phyloP scores from a whole-genome alignment of 2,329 filamentous ascomycete species.

The Didymella sp. region DNA sequence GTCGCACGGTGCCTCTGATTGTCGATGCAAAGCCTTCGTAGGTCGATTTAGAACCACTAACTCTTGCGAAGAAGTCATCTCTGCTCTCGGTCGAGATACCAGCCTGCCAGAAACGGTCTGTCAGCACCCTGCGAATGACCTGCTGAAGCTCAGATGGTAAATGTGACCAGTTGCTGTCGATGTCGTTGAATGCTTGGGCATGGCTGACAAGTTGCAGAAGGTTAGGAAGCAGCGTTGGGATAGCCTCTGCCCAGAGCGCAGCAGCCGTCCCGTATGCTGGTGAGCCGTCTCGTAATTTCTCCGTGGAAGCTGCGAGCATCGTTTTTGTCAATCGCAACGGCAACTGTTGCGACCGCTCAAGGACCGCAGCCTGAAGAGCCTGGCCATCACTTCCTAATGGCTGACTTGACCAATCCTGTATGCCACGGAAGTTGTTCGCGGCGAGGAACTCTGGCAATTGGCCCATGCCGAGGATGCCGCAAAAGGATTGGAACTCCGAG shows the following conservation, averaged over 20 bases:
- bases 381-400: constrained; percentile 80
- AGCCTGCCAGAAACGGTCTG: constrained; percentile 97
- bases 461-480: constrained; percentile 77
- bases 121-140: constrained; percentile 82
- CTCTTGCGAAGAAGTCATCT: constrained; percentile 93
- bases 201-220: constrained; percentile 85
- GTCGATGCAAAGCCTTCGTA: constrained; percentile 94
- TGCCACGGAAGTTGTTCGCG: constrained; percentile 72
- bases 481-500: constrained; percentile 80
- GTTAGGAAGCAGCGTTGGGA: constrained; percentile 83
- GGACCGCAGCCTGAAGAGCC: constrained; percentile 77
- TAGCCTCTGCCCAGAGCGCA: constrained; percentile 82
- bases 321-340: constrained; percentile 89
- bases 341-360: constrained; percentile 75
- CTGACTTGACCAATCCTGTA: constrained; percentile 82
- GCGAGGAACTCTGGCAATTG: constrained; percentile 82
- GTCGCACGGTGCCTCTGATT: constrained; percentile 85
- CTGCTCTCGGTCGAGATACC: constrained; percentile 95
- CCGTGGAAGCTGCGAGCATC: constrained; percentile 89
- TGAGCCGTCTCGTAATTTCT: constrained; percentile 79
- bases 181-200: constrained; percentile 90
- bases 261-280: constrained; percentile 77
- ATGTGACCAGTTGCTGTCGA: constrained; percentile 76
- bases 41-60: constrained; percentile 85
- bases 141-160: constrained; percentile 76